phyloP scores from a whole-genome alignment of 2,329 filamentous ascomycete species.

The Alternaria atra region DNA sequence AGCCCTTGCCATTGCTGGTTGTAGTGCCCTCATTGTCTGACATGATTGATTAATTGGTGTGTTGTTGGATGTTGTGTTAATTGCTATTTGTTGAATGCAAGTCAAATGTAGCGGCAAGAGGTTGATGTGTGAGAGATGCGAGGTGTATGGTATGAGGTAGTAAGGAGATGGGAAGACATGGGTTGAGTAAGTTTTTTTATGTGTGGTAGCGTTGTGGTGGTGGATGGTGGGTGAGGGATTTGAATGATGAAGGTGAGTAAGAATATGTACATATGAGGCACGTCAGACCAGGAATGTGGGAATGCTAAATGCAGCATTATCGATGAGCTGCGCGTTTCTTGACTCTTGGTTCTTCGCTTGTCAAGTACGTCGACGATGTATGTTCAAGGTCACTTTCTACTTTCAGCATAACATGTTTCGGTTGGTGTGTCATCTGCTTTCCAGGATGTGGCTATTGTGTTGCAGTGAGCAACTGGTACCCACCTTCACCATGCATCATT shows the following conservation, averaged over 20 bases:
- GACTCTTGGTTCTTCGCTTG: no score
- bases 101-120: not conserved
- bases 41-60: slow-evolving; percentile 1
- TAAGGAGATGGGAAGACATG: no score
- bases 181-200: not conserved
- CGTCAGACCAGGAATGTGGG: not conserved
- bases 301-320: not conserved
- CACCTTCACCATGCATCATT: not conserved
- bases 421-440: no score
- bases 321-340: no score
- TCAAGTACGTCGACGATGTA: no score
- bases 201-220: not conserved
- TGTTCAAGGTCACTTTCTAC: no score
- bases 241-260: not conserved
- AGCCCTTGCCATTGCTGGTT: slow-evolving; percentile 13
- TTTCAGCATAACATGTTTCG: no score
- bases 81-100: not conserved
- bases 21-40: slow-evolving; percentile 12
- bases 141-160: not conserved
- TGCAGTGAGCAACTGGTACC: not conserved
- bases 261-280: not conserved
- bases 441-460: not conserved
- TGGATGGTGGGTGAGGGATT: not conserved
- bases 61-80: not conserved
- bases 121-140: not conserved